phyloP scores from a whole-genome alignment of 345 rosid genomes.

The Linum tenue region DNA sequence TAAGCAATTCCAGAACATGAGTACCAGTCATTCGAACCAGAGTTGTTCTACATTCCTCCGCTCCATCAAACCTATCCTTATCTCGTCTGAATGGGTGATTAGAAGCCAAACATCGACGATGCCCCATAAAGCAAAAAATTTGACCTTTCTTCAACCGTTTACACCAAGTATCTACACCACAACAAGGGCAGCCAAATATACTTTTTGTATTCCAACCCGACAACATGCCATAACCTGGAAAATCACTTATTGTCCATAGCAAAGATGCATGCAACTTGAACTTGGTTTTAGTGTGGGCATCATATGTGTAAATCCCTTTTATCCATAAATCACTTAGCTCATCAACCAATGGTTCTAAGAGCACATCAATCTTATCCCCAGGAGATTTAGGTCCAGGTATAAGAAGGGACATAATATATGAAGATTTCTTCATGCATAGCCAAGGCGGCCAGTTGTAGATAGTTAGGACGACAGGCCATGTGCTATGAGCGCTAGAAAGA shows the following conservation, averaged over 20 bases:
- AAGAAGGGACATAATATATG: background rate
- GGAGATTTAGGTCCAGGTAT: background rate
- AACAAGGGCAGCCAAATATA: background rate
- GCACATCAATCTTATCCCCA: background rate
- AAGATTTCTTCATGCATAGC: constrained; percentile 4
- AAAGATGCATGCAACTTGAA: background rate
- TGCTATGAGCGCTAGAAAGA: background rate
- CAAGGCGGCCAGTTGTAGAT: constrained; percentile 2
- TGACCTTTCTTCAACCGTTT: background rate
- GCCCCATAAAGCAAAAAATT: background rate
- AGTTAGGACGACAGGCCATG: background rate
- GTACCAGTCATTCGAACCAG: no score
- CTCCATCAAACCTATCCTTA: background rate
- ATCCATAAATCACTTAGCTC: background rate
- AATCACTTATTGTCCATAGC: constrained; percentile 3
- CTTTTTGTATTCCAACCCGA: background rate
- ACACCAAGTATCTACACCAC: background rate
- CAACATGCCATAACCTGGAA: no score
- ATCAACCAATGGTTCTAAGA: background rate
- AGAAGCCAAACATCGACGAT: background rate
- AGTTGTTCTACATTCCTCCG: no score
- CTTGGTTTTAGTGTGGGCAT: background rate
- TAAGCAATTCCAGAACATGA: no score
- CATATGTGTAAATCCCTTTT: background rate
- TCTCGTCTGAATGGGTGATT: background rate